Conservation (phyloP, 768 basidiomycete genomes). For the Sporobolomyces pararoseus region DNA sequence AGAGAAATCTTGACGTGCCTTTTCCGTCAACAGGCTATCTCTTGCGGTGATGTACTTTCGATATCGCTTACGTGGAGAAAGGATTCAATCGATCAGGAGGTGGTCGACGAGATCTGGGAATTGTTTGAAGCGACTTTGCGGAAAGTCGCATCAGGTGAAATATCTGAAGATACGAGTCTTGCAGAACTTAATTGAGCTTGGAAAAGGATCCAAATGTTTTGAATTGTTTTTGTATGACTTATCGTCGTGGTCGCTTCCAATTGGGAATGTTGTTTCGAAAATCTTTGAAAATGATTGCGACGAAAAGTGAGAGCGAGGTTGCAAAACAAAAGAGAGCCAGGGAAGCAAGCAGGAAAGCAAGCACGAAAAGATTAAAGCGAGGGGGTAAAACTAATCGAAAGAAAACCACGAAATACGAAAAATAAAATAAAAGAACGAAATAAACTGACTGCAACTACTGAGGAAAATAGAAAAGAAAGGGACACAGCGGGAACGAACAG, state of each 20-base stretch:
- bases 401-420: background rate
- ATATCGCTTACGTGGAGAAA: slow-evolving; percentile 7
- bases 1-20: too few species aligned
- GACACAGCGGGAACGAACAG: too few species aligned
- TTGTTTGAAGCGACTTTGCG: background rate
- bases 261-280: too few species aligned
- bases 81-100: background rate
- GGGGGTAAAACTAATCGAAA: too few species aligned
- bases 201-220: too few species aligned
- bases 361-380: too few species aligned
- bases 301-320: too few species aligned
- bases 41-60: slow-evolving; percentile 4
- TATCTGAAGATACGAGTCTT: background rate
- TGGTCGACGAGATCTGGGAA: background rate
- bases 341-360: too few species aligned
- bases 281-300: too few species aligned
- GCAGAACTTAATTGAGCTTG: background rate
- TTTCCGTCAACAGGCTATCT: slow-evolving; percentile 4
- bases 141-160: background rate
- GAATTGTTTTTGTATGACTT: background rate
- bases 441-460: background rate
- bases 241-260: too few species aligned
- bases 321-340: too few species aligned
- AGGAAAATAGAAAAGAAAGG: background rate
- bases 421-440: background rate